These are phyloP conservation scores for Aspergillus saccharolyticus DNA, from an alignment of 495 filamentous ascomycete genomes.

Conservation along the genomic window DNA sequence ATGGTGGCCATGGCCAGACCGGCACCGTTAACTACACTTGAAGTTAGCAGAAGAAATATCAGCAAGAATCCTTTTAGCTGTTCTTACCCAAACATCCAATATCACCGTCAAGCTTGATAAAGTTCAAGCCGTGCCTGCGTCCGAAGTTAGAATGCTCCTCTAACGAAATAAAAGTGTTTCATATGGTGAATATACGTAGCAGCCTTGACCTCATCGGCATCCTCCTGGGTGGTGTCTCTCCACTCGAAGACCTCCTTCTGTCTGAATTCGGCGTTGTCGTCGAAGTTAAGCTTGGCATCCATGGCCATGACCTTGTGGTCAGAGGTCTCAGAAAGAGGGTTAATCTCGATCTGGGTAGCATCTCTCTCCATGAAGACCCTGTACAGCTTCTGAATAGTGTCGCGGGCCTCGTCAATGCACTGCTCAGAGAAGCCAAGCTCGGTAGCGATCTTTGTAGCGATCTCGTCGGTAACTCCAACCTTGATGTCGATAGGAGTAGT, in stretches of 20 bases:
- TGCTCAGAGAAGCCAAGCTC: slow-evolving; percentile 95
- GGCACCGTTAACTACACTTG: slow-evolving; percentile 75
- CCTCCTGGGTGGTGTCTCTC: slow-evolving; percentile 93
- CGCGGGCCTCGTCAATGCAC: slow-evolving; percentile 89
- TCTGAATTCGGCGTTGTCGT: slow-evolving; percentile 97
- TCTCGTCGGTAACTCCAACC: slow-evolving; percentile 88
- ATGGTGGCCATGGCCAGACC: slow-evolving; percentile 99
- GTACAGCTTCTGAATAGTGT: slow-evolving; percentile 97
- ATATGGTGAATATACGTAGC: slow-evolving; percentile 55
- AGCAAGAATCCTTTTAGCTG: not conserved
- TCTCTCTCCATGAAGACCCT: slow-evolving; percentile 97
- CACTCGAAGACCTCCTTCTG: slow-evolving; percentile 93
- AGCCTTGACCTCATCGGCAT: slow-evolving; percentile 94
- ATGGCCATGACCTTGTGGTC: slow-evolving; percentile 97
- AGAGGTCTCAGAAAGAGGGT: slow-evolving; percentile 92
- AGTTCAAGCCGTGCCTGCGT: slow-evolving; percentile 74
- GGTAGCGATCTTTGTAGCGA: slow-evolving; percentile 82
- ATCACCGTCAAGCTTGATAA: slow-evolving; percentile 99
- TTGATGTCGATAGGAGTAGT: slow-evolving; percentile 93
- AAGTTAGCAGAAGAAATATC: slow-evolving; percentile 18
- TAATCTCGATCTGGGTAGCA: slow-evolving; percentile 99
- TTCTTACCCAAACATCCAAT: slow-evolving; percentile 79
- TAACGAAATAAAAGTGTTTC: not conserved
- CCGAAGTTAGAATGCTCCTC: slow-evolving; percentile 17
- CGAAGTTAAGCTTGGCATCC: slow-evolving; percentile 97